Conservation (phyloP, 2,329 filamentous ascomycete genomes). For the Penicillium sp. region DNA sequence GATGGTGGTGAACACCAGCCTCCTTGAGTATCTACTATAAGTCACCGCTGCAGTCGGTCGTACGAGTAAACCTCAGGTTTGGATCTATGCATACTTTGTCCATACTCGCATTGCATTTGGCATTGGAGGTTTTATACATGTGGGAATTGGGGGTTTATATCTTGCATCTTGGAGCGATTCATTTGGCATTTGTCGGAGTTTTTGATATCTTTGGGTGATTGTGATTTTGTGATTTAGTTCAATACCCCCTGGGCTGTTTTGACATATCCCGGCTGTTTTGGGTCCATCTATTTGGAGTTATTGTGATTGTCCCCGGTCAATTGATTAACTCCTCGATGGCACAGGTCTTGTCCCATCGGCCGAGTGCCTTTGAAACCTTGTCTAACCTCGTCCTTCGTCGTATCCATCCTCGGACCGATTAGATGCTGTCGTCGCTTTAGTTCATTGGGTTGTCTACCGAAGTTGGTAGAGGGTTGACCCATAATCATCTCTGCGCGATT, state of each 20-base stretch:
- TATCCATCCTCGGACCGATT: conserved; percentile 6
- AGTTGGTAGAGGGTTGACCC: background rate
- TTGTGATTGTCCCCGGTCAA: conserved; percentile 16
- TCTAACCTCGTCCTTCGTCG: conserved; percentile 16
- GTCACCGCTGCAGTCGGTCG: background rate
- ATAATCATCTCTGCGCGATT: background rate
- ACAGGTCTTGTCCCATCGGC: conserved; percentile 22
- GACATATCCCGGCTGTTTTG: conserved; percentile 9
- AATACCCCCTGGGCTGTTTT: conserved; percentile 20
- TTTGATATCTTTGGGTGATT: conserved; percentile 2
- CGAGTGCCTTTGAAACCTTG: conserved; percentile 20
- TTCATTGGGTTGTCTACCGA: background rate
- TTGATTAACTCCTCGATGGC: conserved; percentile 26
- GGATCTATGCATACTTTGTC: background rate
- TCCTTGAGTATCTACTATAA: background rate
- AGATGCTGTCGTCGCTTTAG: background rate
- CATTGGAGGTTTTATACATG: conserved; percentile 8
- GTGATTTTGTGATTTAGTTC: conserved; percentile 14
- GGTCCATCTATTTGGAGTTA: conserved; percentile 3
- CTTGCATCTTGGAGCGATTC: conserved; percentile 7
- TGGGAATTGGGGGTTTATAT: conserved; percentile 3
- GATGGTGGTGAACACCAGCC: background rate
- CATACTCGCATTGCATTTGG: conserved; percentile 3
- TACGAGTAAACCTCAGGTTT: background rate
- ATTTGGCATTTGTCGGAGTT: conserved; percentile 1